phyloP scores from a whole-genome alignment of 805 yeast genomes.

The Cyberlindnera samutprakarnensis region DNA sequence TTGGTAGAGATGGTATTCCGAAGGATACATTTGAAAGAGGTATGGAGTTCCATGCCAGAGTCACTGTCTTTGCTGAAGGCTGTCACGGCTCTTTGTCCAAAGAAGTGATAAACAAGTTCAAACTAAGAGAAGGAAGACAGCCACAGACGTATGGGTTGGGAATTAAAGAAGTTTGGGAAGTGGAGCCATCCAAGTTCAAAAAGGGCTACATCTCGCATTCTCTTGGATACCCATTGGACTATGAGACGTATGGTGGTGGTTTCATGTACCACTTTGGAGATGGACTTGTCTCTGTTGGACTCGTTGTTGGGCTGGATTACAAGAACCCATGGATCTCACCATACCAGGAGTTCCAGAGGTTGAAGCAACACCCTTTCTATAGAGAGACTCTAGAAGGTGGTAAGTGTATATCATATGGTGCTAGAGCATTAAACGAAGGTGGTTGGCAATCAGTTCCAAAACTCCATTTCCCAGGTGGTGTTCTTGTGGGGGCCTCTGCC shows the following conservation, averaged over 20 bases:
- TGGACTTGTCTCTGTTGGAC: conserved; percentile 81
- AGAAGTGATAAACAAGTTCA: conserved; percentile 59
- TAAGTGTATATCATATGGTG: conserved; percentile 88
- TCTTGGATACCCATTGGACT: conserved; percentile 77
- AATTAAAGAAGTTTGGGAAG: conserved; percentile 96
- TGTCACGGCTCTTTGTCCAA: conserved; percentile 93
- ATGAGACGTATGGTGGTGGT: conserved; percentile 88
- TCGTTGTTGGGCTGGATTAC: conserved; percentile 94
- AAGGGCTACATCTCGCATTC: conserved; percentile 81
- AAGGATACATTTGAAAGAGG: conserved; percentile 88
- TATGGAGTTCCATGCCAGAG: conserved; percentile 90
- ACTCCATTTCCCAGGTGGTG: conserved; percentile 92
- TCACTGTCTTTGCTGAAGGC: conserved; percentile 93
- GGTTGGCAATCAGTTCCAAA: conserved; percentile 92
- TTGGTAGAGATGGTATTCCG: conserved; percentile 67
- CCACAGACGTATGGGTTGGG: conserved; percentile 96
- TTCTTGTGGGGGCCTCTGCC: conserved; percentile 90
- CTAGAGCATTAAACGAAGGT: conserved; percentile 96
- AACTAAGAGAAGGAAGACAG: conserved; percentile 54
- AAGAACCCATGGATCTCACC: conserved; percentile 94
- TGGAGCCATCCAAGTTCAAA: conserved; percentile 70
- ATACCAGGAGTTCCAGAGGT: conserved; percentile 87
- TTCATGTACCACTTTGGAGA: conserved; percentile 97
- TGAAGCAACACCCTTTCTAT: conserved; percentile 90
- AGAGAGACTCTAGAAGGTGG: conserved; percentile 74